Conservation (phyloP, 345 rosid species). For the Populus pruinosa region DNA sequence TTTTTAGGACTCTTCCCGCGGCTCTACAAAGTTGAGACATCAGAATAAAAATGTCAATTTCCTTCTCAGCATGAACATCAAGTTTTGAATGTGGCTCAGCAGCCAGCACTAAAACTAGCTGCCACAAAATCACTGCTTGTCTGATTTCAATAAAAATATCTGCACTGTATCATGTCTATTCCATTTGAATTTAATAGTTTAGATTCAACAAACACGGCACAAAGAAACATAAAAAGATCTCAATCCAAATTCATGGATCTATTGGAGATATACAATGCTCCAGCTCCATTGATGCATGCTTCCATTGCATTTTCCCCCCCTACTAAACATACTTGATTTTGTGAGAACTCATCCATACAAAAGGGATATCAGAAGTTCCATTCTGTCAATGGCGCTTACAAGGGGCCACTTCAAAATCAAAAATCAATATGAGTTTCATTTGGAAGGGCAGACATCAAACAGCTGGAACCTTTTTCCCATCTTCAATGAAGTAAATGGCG, state of each 20-base stretch:
- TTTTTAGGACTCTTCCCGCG: neutral
- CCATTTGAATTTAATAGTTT: no score
- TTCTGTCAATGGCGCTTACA: neutral
- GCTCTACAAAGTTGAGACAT: neutral
- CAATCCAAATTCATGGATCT: neutral
- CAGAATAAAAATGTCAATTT: neutral
- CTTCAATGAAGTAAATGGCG: constrained; percentile 85
- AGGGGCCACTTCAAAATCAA: neutral
- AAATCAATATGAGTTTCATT: neutral
- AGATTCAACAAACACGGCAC: no score
- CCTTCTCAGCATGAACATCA: neutral
- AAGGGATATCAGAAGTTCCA: neutral
- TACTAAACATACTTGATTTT: neutral
- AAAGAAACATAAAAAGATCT: neutral
- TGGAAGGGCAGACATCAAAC: constrained; percentile 37
- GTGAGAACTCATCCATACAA: neutral
- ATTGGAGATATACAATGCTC: neutral
- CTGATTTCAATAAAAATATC: no score
- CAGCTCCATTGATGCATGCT: neutral
- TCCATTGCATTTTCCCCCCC: neutral
- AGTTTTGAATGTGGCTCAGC: neutral
- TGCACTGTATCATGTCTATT: no score
- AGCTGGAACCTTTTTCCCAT: constrained; percentile 83
- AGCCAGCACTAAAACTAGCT: neutral
- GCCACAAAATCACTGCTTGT: neutral